Evolutionary conservation across 768 basidiomycete species (phyloP), one percentile per base, ranked within the genome.

Genomic region (Boletus speciosus): DNA sequence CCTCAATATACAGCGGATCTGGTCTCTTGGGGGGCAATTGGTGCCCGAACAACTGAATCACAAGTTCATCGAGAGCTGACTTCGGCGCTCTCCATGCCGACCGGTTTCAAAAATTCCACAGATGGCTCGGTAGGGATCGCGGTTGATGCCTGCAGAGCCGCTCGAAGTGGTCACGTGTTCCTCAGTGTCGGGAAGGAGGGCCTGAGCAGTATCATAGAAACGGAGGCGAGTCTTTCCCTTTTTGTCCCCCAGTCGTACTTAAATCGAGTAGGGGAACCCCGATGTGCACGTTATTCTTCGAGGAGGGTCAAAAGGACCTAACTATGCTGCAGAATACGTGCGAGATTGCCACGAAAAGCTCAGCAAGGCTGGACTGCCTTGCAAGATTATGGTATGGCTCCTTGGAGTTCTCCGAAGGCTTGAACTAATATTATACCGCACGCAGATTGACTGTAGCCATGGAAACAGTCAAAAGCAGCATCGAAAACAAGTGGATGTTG

Each of bases 101-200:
- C 94, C 5, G 97, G 97, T 8, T 98, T 99, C 84, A 99, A 99
- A 75, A 99, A 99, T 65, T 91, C 91, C 11, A 98, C 96, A 2
- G 97, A 98, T 62, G 97, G 97, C 37, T 86, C 85, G 29, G 82
- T 96, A 40, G 83, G 85, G 46, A 90, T 98, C 59, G 95, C 97
- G 0, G 81, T 98, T 42, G 95, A 99, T 71, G 96, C 96, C 3
- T 98, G 95, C 73, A 83, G 94, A 35, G 91, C 96, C 15, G 95
- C 97, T 16, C 82, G 85, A 55, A 81, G 82, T 52, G 90, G 91
- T 1, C 96, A 99, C 71, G 92, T 94, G 54, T 99, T 99, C 83
- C 79, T 99, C 16, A 90, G 87, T 61, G 97, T 99, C 32, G 97
- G 95, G 31, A 98, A 98, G 74, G 94, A 97, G 72, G 96, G 96